Base-by-base conservation (phyloP, 257 asterid genomes). In the Gentiana macrophylla region DNA sequence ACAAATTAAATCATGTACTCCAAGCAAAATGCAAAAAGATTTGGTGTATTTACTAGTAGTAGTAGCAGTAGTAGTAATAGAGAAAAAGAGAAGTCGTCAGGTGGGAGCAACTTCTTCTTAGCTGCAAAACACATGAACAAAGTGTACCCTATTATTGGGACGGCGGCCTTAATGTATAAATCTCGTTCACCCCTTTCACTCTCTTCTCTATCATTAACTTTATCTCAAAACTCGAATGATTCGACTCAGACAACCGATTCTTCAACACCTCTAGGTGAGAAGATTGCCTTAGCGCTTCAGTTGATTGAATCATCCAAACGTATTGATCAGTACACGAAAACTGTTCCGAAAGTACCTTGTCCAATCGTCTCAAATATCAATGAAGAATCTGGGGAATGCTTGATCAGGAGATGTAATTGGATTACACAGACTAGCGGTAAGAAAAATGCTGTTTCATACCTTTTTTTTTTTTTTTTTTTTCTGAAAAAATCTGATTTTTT, bases 401-500 rank as follows among this genome's bases (percentile, higher is more conserved):
- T 77, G 9, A 24, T 24, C 24, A 76, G 70, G 67, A 72, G 97
- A 75, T 89, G 97, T 73, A 83, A 82, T 52, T 89, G 97, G 97
- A 78, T 89, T 53, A 83, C 95, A 2, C 73, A 80, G 52, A 85
- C 55, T 49, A 89, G 97, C 59, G 97, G 97, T 85, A 68, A 77
- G 72, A 36, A 10, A 49, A 8, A 3, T 7, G 46, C 5, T 46
- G 15, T 61, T 37, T 6, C 32, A 61, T 35, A 53, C 10, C 1
- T 15, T 45, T 52, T 37, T 9, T 3, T 3, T 52, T 1, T 44
- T 1, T 33, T 34, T 32, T 11, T 53, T 32, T 7, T 12, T 35
- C 3, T 37, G 10, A 10, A 61, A 37, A 50, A 13, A 48, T 38
- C 32, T 37, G 35, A 41, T 4, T 24, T 37, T 37, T 24, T 24